A percentile compares a stretch with the other conserved stretches of the same genome.
Conservation (phyloP, 768 basidiomycete genomes). For the Tremella fuciformis region DNA sequence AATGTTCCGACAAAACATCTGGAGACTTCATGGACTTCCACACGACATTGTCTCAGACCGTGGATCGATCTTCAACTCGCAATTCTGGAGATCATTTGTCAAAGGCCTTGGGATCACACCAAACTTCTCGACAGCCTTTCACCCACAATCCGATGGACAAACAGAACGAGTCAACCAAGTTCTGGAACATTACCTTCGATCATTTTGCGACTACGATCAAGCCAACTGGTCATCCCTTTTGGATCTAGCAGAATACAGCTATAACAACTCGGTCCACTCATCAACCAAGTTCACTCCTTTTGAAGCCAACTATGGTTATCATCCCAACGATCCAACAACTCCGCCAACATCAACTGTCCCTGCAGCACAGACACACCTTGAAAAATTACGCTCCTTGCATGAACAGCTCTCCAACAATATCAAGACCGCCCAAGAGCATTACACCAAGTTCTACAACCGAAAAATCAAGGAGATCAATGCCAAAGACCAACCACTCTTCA, state of each 20-base stretch:
- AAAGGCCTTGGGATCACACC: conserved; percentile 9
- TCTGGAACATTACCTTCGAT: conserved; percentile 47
- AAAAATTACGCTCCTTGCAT: not conserved
- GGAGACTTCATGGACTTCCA: conserved; percentile 10
- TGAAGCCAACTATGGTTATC: conserved; percentile 4
- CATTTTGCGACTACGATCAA: conserved; percentile 5
- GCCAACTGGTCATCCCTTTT: conserved; percentile 6
- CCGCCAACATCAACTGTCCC: conserved; percentile 54
- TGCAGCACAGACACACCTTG: conserved; percentile 1
- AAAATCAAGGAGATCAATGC: not conserved
- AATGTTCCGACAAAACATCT: conserved; percentile 8
- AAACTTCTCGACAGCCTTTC: conserved; percentile 54
- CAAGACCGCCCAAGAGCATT: conserved; percentile 2
- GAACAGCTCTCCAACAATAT: not conserved
- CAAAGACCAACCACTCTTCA: conserved; percentile 18
- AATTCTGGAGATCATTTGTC: conserved; percentile 15
- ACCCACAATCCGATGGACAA: conserved; percentile 56
- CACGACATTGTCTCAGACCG: conserved; percentile 13
- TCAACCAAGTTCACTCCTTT: conserved; percentile 3
- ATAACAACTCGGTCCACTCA: conserved; percentile 10
- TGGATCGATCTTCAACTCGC: conserved; percentile 3
- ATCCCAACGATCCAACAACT: conserved; percentile 28
- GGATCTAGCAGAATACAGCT: not conserved
- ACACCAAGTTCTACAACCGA: not conserved
- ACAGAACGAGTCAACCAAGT: conserved; percentile 55